phyloP scores from a whole-genome alignment of 2,329 filamentous ascomycete genomes.

The Arthrinium puccinioides region DNA sequence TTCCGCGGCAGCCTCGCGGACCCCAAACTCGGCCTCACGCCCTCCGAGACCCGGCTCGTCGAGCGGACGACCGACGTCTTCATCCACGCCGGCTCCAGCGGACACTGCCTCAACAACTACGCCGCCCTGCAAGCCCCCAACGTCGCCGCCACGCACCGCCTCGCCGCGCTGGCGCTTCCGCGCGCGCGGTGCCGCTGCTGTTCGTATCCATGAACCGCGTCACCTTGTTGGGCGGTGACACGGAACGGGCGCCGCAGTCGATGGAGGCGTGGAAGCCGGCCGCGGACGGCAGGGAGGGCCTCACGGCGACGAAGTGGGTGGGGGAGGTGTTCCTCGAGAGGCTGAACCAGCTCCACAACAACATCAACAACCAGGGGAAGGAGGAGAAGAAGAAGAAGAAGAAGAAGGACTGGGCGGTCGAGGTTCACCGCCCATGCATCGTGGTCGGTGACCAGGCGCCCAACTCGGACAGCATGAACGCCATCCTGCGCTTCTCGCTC shows the following conservation, averaged over 20 bases:
- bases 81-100: slow-evolving; percentile 3
- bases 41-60: neutral
- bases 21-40: neutral
- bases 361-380: too few relatives aligned
- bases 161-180: neutral
- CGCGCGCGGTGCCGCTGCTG: neutral
- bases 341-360: too few relatives aligned
- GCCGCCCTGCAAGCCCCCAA: neutral
- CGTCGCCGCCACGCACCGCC: neutral
- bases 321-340: too few relatives aligned
- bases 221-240: neutral
- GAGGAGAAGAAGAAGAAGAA: too few relatives aligned
- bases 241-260: too few relatives aligned
- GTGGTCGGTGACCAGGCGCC: slow-evolving; percentile 3
- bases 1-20: neutral
- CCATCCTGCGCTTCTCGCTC: slow-evolving; percentile 3
- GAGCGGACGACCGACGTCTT: neutral
- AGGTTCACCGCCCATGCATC: slow-evolving; percentile 2
- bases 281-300: too few relatives aligned
- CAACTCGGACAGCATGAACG: slow-evolving; percentile 4
- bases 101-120: neutral
- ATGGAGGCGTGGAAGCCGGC: too few relatives aligned
- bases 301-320: too few relatives aligned
- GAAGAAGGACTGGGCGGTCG: slow-evolving; percentile 7
- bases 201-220: slow-evolving; percentile 1